Base-by-base conservation (phyloP, 1,139 yeast species). In the Meyerozyma smithsonii region DNA sequence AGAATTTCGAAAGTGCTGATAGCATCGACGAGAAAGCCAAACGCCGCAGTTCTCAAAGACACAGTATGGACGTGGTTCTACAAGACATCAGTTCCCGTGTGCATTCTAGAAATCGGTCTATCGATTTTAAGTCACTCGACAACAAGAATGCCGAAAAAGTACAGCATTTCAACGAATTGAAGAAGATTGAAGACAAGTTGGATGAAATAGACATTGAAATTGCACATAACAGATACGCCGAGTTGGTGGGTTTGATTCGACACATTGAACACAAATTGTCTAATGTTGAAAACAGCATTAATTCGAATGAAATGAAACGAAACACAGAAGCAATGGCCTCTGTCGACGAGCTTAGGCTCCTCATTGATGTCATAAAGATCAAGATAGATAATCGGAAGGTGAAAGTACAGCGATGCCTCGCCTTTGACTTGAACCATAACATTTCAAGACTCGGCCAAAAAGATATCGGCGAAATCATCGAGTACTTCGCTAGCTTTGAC, bases 171-270 rank as follows among this genome's bases (percentile, higher is more conserved):
- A 53, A 55, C 34, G 74, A 68, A 18, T 65, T 80, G 41, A 74
- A 78, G 39, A 67, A 71, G 36, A 67, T 81, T 32, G 87, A 81
- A 47, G 85, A 81, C 40, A 64, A 72, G 38, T 66, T 84, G 23
- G 85, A 81, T 45, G 87, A 82, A 44, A 70, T 82, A 24, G 92
- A 84, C 54, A 77, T 81, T 20, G 70, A 72, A 42, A 72, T 83
- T 24, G 82, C 87, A 5, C 84, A 81, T 51, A 75, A 79, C 43
- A 71, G 72, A 44, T 81, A 72, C 51, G 61, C 63, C 18, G 77
- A 69, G 38, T 79, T 85, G 0, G 82, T 79, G 2, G 77, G 75
- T 4, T 58, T 72, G 30, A 66, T 80, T 36, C 61, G 65, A 15
- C 71, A 69, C 45, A 66, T 73, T 20, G 74, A 71, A 39, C 51